These are phyloP conservation scores for Kalaharituber pfeilii DNA, from an alignment of 2,329 filamentous ascomycete genomes.

Conservation along the genomic window DNA sequence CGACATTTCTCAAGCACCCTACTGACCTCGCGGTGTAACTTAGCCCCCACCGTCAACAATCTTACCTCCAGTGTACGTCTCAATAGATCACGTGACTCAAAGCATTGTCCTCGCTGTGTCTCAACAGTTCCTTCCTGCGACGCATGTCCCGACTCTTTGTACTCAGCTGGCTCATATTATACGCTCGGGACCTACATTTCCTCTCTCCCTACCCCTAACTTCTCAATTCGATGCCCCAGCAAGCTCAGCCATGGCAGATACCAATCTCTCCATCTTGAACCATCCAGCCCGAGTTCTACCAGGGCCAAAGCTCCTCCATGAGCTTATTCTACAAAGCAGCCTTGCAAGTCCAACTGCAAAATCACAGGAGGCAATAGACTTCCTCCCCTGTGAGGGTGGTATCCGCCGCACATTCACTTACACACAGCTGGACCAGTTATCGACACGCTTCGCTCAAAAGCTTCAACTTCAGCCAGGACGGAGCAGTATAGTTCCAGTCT, in stretches of 20 bases:
- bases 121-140: conserved; percentile 22
- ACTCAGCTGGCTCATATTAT: conserved; percentile 18
- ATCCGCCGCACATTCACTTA: conserved; percentile 40
- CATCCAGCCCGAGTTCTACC: conserved; percentile 34
- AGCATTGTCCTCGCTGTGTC: conserved; percentile 6
- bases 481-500: conserved; percentile 46
- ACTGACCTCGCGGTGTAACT: too few relatives aligned
- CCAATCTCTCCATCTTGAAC: conserved; percentile 40
- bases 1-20: too few relatives aligned
- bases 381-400: conserved; percentile 34
- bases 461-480: conserved; percentile 4
- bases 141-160: conserved; percentile 23
- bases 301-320: conserved; percentile 42
- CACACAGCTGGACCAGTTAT: conserved; percentile 40
- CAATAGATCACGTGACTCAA: not conserved
- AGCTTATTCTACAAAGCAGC: conserved; percentile 30
- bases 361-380: conserved; percentile 43
- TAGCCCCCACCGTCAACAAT: not conserved
- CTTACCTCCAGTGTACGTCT: conserved; percentile 9
- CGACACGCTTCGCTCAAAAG: conserved; percentile 24
- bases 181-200: conserved; percentile 2
- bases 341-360: conserved; percentile 3
- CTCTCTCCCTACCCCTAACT: not conserved
- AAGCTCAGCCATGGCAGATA: not conserved
- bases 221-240: not conserved